Conservation (phyloP, 306 rosid genomes). For the Trifolium subterraneum region DNA sequence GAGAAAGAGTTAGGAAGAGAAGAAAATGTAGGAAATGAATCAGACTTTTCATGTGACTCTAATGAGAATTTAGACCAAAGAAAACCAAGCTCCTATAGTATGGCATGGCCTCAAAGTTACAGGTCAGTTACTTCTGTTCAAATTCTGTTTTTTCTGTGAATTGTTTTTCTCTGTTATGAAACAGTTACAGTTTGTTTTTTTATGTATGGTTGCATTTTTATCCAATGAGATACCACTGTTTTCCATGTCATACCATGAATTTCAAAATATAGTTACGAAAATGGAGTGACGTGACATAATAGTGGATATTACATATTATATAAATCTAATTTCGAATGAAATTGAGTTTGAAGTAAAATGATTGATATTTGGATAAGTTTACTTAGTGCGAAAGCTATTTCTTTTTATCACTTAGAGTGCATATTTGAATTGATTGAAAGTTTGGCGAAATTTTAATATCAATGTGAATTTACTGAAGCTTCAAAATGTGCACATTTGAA, state of each 20-base stretch:
- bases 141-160: slow-evolving; percentile 11
- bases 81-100: slow-evolving; percentile 61
- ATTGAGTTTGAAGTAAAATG: neutral
- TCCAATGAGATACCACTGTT: neutral
- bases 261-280: neutral
- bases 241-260: too few relatives aligned
- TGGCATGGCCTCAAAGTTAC: slow-evolving; percentile 95
- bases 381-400: neutral
- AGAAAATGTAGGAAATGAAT: slow-evolving; percentile 59
- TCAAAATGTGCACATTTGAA: too few relatives aligned
- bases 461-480: neutral
- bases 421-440: neutral
- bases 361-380: neutral
- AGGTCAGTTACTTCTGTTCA: slow-evolving; percentile 49
- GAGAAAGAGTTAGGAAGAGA: slow-evolving; percentile 51
- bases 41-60: slow-evolving; percentile 62
- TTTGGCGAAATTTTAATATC: too few relatives aligned
- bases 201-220: too few relatives aligned
- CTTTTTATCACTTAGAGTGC: neutral
- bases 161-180: neutral
- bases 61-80: slow-evolving; percentile 47
- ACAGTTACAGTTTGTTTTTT: neutral
- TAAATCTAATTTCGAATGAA: neutral
- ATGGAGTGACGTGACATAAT: neutral
- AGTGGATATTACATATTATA: neutral